Percentiles rank a stretch among this genome's conserved stretches.
phyloP scores from a whole-genome alignment of 1,284 basidiomycete genomes.

The Ceratobasidium sp. region DNA sequence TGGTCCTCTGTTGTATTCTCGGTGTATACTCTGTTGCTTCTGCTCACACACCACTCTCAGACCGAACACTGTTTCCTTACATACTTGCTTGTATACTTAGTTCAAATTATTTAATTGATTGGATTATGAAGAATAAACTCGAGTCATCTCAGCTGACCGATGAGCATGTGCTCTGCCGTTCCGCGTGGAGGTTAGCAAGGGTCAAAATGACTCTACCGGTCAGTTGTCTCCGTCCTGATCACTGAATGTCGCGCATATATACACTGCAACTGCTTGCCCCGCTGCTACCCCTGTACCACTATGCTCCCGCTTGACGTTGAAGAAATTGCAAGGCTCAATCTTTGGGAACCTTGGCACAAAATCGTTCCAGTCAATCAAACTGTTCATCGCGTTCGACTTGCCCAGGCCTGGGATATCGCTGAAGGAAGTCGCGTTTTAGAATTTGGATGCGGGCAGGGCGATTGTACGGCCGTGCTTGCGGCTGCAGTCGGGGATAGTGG shows the following conservation, averaged over 20 bases:
- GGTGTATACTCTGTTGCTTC: constrained; percentile 1
- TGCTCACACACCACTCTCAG: constrained; percentile 15
- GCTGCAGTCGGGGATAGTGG: constrained; percentile 58
- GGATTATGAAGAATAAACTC: neutral
- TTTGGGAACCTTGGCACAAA: constrained; percentile 37
- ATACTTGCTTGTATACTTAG: constrained; percentile 21
- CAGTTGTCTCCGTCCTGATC: neutral
- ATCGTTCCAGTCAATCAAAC: constrained; percentile 52
- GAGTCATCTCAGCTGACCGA: neutral
- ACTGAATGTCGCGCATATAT: constrained; percentile 18
- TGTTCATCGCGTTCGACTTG: constrained; percentile 59
- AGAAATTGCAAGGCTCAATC: constrained; percentile 34
- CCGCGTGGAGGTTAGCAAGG: neutral
- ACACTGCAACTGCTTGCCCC: neutral
- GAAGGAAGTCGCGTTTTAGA: constrained; percentile 59
- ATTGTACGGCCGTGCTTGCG: constrained; percentile 61
- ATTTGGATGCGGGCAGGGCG: constrained; percentile 63
- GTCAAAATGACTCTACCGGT: constrained; percentile 7
- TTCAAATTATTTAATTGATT: constrained; percentile 13
- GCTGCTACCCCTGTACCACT: neutral
- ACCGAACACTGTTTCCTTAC: constrained; percentile 30
- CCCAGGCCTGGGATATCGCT: constrained; percentile 57
- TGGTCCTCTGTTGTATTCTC: neutral
- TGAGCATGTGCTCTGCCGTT: neutral
- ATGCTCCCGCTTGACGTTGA: constrained; percentile 38